Base-by-base conservation (phyloP, 495 filamentous ascomycete species). In the Sphaerosporella brunnea region DNA sequence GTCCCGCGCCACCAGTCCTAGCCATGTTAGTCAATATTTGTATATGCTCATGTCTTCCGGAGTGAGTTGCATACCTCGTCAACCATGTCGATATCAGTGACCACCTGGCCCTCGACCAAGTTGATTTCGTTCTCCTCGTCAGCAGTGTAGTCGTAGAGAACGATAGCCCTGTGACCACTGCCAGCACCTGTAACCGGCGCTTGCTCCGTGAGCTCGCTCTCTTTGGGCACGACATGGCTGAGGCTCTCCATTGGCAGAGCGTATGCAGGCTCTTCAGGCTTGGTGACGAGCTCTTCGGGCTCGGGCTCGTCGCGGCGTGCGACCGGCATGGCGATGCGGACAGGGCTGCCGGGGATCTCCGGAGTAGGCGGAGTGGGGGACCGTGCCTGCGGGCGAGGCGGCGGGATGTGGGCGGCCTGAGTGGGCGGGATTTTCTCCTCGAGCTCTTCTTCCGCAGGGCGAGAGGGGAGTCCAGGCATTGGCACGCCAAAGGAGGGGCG, bases 11-110 rank as follows among this genome's bases (percentile, higher is more conserved):
- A 99, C 90, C 90, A 99, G 60, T 96, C 88, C 38, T 61, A 43
- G 24, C 24, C 25, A 4, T 8, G 23, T 28, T 37, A 37, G 35
- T 18, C 7, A 32, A 32, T 32, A 13, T 32, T 5, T 32, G 28
- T 32, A 13, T 13, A 32, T 13, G 28, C 13, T 5, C 13, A 13
- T 13, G 28, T 32, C 7, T 32, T 32, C 28, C 28, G 35, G 35
- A 18, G 18, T 7, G 35, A 37, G 35, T 4, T 9, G 28, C 48
- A 36, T 51, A 61, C 58, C 2, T 74, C 73, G 52, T 97, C 92
- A 1, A 97, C 85, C 84, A 93, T 92, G 37, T 99, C 85, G 58
- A 99, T 93, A 51, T 94, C 77, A n/a, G 78, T 87, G 28, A 99
- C 79, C 54, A 78, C 75, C 47, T 93, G 84, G 15, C 86, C 85